Base-by-base conservation (phyloP, 2,329 filamentous ascomycete species). In the Pseudocercospora macadamiae region DNA sequence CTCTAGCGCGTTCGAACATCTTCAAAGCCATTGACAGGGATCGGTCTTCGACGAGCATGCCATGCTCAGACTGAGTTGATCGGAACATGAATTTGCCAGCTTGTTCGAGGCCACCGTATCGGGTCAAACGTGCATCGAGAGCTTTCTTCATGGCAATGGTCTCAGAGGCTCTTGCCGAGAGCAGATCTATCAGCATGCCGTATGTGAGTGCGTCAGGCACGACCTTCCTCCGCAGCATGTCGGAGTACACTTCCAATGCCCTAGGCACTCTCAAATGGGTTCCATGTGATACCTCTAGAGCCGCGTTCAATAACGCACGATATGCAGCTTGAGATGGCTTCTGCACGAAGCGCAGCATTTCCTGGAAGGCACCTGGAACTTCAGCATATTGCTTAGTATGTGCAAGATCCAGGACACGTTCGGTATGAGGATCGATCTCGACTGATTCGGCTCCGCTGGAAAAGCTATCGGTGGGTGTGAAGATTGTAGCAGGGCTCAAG, bases 191-290 rank as follows among this genome's bases (percentile, higher is more conserved):
- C 16, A 99, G 81, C 30, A 92, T 92, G 71, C 91, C 87, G 76
- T 96, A 97, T 0, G 93, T 97, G 57, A 89, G 85, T 54, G 87
- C 86, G 73, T 97, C 89, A 6, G 93, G 93, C 18, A 84, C 79
- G 21, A 97, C 88, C 67, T 88, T 89, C 64, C 93, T 89, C 65
- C 89, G 87, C 67, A 96, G 86, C 95, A 99, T 97, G 73, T 97
- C 93, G 14, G 92, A 89, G 75, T 97, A 99, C 53, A 99, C 90
- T 77, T 96, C 93, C 53, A 97, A 83, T 4, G 91, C 92, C 79
- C 96, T 96, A 62, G 91, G 89, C 12, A 96, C 90, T 53, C 95
- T 86, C 77, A 96, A 89, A 54, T 89, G 89, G 75, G 88, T 89
- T 74, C 90, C 88, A 21, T 82, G 81, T 6, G 93, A 90, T 16